phyloP scores from a whole-genome alignment of 768 basidiomycete species.

The Zangia roseola region DNA sequence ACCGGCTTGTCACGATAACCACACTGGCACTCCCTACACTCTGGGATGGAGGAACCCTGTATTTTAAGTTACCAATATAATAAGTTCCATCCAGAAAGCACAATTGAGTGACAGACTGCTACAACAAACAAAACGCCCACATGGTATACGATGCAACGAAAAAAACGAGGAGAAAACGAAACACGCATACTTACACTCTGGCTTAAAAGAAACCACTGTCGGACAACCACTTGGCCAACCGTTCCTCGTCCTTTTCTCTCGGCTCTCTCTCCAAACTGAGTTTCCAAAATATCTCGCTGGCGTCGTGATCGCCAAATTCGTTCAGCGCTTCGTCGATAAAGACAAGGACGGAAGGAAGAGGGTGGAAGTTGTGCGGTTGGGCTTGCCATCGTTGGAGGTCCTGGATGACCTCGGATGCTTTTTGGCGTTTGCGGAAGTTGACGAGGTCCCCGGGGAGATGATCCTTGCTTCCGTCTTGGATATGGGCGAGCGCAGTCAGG shows the following conservation, averaged over 20 bases:
- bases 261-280: constrained; percentile 53
- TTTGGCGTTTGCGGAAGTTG: constrained; percentile 58
- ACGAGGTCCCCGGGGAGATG: constrained; percentile 44
- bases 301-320: constrained; percentile 34
- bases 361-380: constrained; percentile 53
- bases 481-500: constrained; percentile 56
- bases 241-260: constrained; percentile 53
- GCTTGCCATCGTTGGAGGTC: constrained; percentile 59
- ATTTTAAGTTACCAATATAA: constrained; percentile 13
- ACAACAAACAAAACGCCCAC: not conserved
- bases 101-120: not conserved
- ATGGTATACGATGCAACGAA: too few relatives aligned
- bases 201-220: constrained; percentile 39
- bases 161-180: not conserved
- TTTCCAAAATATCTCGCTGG: constrained; percentile 40
- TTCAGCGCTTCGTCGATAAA: constrained; percentile 42
- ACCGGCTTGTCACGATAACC: too few relatives aligned
- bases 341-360: constrained; percentile 41
- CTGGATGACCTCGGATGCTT: constrained; percentile 53
- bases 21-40: too few relatives aligned
- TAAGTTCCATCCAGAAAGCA: not conserved
- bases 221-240: constrained; percentile 39
- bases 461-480: constrained; percentile 61
- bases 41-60: not conserved
- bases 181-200: not conserved